Evolutionary conservation across 768 basidiomycete genomes (phyloP).

Genomic region (Mycena floridula): DNA sequence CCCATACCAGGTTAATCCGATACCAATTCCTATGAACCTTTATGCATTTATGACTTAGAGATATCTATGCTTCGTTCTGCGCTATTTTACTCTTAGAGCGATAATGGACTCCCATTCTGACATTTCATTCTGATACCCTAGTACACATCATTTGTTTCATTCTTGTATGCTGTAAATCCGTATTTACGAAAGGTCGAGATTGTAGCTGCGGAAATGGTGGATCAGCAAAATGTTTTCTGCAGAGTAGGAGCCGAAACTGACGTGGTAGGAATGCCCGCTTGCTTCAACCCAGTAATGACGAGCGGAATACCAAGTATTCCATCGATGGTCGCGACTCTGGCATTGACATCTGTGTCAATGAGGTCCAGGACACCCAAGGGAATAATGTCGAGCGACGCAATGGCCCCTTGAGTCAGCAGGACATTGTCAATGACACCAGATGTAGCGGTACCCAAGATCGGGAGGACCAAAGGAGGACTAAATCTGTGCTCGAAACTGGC

Average conservation of each 20-base stretch:
- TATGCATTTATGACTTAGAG: too few relatives aligned
- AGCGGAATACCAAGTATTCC: conserved; percentile 30
- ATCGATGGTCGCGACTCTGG: conserved; percentile 26
- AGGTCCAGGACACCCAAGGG: conserved; percentile 50
- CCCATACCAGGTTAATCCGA: too few relatives aligned
- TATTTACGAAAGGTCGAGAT: not conserved
- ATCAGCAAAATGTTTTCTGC: not conserved
- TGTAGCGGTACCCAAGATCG: conserved; percentile 44
- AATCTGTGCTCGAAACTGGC: conserved; percentile 58
- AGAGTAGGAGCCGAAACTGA: conserved; percentile 15
- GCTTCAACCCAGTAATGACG: conserved; percentile 27
- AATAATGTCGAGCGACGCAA: conserved; percentile 46
- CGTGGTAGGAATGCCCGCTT: conserved; percentile 29
- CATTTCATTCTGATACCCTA: too few relatives aligned
- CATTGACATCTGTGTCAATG: conserved; percentile 26
- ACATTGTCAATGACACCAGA: conserved; percentile 55
- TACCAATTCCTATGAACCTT: too few relatives aligned
- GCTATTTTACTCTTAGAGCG: too few relatives aligned
- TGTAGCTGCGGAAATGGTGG: not conserved
- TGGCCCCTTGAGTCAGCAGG: conserved; percentile 44
- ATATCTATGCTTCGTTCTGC: too few relatives aligned
- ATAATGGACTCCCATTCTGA: too few relatives aligned
- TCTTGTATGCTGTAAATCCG: too few relatives aligned
- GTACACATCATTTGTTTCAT: too few relatives aligned
- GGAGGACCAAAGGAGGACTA: conserved; percentile 42